Conservation (phyloP, 139 green algal genomes). For the Picochlorum sp. region DNA sequence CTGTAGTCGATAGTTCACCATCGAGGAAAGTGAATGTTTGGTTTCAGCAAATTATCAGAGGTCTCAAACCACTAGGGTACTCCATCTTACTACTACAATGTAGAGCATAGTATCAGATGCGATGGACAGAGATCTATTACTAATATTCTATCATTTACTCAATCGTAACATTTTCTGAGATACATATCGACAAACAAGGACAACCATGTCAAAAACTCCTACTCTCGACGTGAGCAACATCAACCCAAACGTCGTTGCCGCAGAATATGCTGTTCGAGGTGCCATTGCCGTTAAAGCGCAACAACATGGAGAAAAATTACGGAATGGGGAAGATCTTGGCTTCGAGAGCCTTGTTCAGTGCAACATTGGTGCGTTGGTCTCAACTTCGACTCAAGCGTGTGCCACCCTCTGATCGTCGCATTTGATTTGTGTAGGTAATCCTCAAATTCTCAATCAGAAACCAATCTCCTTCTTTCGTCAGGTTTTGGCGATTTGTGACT, state of each 20-base stretch:
- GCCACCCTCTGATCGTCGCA: too few species aligned
- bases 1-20: too few species aligned
- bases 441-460: constrained; percentile 84
- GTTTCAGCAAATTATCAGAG: too few species aligned
- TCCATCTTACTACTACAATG: too few species aligned
- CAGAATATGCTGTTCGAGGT: constrained; percentile 78
- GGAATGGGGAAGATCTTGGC: constrained; percentile 41
- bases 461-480: constrained; percentile 89
- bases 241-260: constrained; percentile 22
- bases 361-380: constrained; percentile 60
- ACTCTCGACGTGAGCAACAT: constrained; percentile 16
- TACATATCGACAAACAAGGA: too few species aligned
- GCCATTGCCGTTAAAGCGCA: constrained; percentile 71
- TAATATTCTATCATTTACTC: too few species aligned
- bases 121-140: too few species aligned
- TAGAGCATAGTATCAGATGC: too few species aligned
- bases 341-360: constrained; percentile 72
- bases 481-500: constrained; percentile 76
- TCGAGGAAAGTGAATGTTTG: too few species aligned
- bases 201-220: not conserved
- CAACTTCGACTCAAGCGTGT: not conserved
- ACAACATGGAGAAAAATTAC: constrained; percentile 54
- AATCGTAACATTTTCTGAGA: too few species aligned
- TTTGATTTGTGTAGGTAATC: constrained; percentile 54
- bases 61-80: too few species aligned